These are phyloP conservation scores for Coriolopsis trogii DNA, from an alignment of 1,284 basidiomycete genomes.

Conservation along the genomic window DNA sequence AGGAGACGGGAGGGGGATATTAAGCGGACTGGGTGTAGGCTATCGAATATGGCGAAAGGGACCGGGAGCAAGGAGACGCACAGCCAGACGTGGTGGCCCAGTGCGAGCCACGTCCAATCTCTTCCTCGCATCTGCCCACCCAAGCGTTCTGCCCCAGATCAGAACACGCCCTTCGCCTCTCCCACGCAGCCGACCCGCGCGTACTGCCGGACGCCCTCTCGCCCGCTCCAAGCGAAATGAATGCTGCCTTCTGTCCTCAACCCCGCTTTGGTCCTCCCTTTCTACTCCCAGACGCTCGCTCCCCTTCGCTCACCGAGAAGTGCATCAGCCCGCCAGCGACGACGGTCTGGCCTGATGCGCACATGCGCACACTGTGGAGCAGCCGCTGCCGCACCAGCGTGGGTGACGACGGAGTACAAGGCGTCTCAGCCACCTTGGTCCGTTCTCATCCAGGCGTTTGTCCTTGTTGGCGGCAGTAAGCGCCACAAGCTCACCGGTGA, in stretches of 20 bases:
- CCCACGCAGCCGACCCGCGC: neutral
- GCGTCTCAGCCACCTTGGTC: neutral
- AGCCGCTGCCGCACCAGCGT: neutral
- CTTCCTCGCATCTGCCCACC: neutral
- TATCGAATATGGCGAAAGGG: neutral
- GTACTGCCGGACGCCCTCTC: neutral
- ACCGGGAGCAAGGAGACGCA: neutral
- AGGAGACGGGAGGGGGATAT: conserved; percentile 6
- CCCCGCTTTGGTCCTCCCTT: conserved; percentile 3
- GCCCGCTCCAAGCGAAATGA: too few relatives aligned
- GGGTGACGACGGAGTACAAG: neutral
- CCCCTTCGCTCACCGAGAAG: too few relatives aligned
- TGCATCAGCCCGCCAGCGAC: too few relatives aligned
- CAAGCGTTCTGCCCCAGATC: neutral
- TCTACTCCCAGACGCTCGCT: neutral
- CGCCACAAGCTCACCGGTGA: neutral
- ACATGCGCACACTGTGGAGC: too few relatives aligned
- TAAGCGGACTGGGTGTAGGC: conserved; percentile 5
- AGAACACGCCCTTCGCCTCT: conserved; percentile 1
- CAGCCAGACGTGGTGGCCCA: neutral
- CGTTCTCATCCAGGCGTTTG: neutral
- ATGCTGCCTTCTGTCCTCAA: neutral
- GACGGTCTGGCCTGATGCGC: too few relatives aligned
- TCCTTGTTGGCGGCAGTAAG: neutral
- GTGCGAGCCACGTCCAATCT: neutral